phyloP scores from a whole-genome alignment of 2,329 filamentous ascomycete species.

The Claviceps africana region DNA sequence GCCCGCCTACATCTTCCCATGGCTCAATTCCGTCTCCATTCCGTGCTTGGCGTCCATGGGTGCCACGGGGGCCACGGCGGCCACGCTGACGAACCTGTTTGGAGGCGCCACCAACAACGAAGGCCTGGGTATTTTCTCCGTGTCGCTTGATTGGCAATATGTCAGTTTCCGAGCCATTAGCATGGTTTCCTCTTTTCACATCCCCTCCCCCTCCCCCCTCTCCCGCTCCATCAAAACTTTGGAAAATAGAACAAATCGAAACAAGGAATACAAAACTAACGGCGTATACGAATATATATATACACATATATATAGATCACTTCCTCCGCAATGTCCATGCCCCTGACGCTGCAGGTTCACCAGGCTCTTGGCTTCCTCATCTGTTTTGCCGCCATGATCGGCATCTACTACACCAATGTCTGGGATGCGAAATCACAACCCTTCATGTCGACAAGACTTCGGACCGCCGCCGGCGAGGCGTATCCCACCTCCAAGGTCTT shows the following conservation, averaged over 20 bases:
- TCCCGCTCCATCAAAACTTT: too few relatives aligned
- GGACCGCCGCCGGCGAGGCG: constrained; percentile 21
- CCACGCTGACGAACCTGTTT: constrained; percentile 10
- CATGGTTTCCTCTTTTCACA: not conserved
- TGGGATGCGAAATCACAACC: constrained; percentile 22
- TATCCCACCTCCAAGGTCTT: constrained; percentile 30
- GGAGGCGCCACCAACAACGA: constrained; percentile 27
- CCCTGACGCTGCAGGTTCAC: constrained; percentile 24
- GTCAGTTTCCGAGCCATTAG: constrained; percentile 7
- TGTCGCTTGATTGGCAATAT: constrained; percentile 32
- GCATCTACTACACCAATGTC: constrained; percentile 26
- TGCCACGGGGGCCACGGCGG: not conserved
- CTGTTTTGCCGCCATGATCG: constrained; percentile 21
- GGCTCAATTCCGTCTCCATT: constrained; percentile 40
- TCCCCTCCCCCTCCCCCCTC: too few relatives aligned
- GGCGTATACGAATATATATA: not conserved
- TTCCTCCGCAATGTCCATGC: constrained; percentile 14
- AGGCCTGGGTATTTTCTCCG: constrained; percentile 25
- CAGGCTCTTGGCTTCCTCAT: constrained; percentile 21
- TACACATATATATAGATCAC: not conserved
- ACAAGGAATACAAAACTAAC: not conserved
- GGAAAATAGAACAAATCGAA: not conserved
- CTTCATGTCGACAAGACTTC: constrained; percentile 22
- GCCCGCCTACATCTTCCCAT: constrained; percentile 40
- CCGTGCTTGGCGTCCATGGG: constrained; percentile 38